Percentiles rank a stretch among this genome's conserved stretches.
Evolutionary conservation across 208 protist species (phyloP).

Genomic region (Strigomonas galati): DNA sequence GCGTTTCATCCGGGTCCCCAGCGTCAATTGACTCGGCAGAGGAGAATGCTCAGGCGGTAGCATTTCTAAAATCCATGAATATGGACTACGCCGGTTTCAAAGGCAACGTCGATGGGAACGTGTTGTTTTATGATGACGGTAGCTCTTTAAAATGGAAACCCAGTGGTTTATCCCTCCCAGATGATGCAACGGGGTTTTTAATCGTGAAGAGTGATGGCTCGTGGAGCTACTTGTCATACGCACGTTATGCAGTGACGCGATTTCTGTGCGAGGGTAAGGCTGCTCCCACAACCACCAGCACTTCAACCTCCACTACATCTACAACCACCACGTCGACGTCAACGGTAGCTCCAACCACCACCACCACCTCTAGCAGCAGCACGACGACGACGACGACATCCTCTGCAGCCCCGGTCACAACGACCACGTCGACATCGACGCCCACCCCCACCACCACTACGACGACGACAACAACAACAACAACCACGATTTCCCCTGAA

Average conservation of each 20-base stretch:
- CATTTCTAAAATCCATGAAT: not conserved
- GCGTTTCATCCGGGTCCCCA: not conserved
- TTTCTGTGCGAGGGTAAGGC: conserved; percentile 5
- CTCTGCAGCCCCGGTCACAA: conserved; percentile 33
- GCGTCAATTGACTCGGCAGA: not conserved
- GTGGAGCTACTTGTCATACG: not conserved
- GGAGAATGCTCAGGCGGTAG: not conserved
- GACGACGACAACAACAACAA: conserved; percentile 23
- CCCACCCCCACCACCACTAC: conserved; percentile 19
- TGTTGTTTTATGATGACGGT: not conserved
- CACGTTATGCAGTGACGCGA: not conserved
- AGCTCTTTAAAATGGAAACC: not conserved
- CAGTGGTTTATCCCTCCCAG: not conserved
- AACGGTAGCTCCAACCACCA: not conserved
- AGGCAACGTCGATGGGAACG: not conserved
- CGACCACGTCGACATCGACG: conserved; percentile 11
- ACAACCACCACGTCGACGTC: conserved; percentile 2
- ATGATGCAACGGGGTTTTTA: not conserved
- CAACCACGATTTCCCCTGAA: conserved; percentile 5
- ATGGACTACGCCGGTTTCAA: conserved; percentile 2
- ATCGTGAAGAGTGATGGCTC: conserved; percentile 7
- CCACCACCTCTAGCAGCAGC: conserved; percentile 1
- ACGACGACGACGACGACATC: no score
- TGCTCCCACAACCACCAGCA: conserved; percentile 1
- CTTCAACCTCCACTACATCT: not conserved